These are phyloP conservation scores for Tuber calosporum DNA, from an alignment of 495 filamentous ascomycete species.

Conservation along the genomic window DNA sequence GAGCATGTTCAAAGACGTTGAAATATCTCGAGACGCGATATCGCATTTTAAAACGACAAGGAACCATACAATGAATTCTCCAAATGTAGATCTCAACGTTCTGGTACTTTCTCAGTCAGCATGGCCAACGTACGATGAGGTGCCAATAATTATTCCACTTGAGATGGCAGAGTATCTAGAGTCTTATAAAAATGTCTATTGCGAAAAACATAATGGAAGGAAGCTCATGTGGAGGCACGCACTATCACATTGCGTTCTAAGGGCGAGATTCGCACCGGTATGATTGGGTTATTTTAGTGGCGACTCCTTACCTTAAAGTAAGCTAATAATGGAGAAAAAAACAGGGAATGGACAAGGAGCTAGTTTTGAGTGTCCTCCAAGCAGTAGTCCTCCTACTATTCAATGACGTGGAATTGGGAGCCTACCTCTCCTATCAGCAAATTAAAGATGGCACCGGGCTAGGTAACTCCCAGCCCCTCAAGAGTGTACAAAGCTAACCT, in stretches of 20 bases:
- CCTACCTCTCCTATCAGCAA: constrained; percentile 58
- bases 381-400: constrained; percentile 89
- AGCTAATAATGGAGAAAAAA: background rate
- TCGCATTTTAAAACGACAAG: constrained; percentile 55
- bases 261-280: constrained; percentile 61
- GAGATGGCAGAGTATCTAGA: constrained; percentile 60
- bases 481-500: background rate
- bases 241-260: constrained; percentile 76
- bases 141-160: constrained; percentile 65
- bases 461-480: constrained; percentile 46
- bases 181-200: constrained; percentile 74
- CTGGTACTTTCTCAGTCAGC: constrained; percentile 77
- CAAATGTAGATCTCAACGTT: constrained; percentile 70
- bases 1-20: constrained; percentile 98
- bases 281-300: background rate
- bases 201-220: constrained; percentile 75
- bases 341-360: constrained; percentile 57
- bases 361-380: constrained; percentile 82
- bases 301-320: background rate
- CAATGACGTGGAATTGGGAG: constrained; percentile 57
- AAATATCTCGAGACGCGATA: constrained; percentile 80
- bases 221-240: constrained; percentile 88
- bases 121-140: constrained; percentile 87
- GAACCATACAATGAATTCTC: constrained; percentile 44
- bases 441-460: constrained; percentile 63